A percentile compares a stretch with the other conserved stretches of the same genome.
These are phyloP conservation scores for Leccinum griseonigrum DNA, from an alignment of 1,284 basidiomycete genomes.

Conservation along the genomic window DNA sequence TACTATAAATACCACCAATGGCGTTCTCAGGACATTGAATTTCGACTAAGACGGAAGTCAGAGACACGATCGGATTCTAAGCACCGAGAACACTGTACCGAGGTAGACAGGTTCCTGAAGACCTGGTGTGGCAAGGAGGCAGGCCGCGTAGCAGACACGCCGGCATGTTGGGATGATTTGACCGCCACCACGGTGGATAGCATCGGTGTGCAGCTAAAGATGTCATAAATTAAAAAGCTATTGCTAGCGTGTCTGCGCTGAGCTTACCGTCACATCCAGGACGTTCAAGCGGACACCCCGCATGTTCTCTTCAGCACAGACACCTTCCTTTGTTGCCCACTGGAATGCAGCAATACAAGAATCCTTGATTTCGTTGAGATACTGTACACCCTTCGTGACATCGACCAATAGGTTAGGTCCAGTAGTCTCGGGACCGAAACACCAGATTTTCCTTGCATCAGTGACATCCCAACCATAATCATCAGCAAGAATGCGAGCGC, in stretches of 20 bases:
- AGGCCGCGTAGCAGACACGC: slow-evolving; percentile 96
- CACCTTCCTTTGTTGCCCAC: slow-evolving; percentile 99
- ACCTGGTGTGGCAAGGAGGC: slow-evolving; percentile 87
- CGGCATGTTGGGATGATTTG: slow-evolving; percentile 96
- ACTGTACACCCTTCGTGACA: slow-evolving; percentile 98
- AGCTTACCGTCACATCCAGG: slow-evolving; percentile 87
- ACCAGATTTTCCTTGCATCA: slow-evolving; percentile 99
- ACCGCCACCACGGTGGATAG: slow-evolving; percentile 99
- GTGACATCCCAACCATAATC: slow-evolving; percentile 99
- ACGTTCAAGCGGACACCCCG: slow-evolving; percentile 97
- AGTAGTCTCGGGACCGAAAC: slow-evolving; percentile 98
- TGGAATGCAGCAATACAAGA: slow-evolving; percentile 99
- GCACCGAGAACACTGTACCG: slow-evolving; percentile 41
- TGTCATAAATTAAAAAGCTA: slow-evolving; percentile 7
- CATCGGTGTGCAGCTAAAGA: slow-evolving; percentile 89
- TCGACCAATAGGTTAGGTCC: slow-evolving; percentile 98
- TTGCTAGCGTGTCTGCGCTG: background rate
- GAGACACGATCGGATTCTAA: background rate
- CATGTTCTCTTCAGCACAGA: slow-evolving; percentile 96
- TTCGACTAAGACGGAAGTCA: slow-evolving; percentile 61
- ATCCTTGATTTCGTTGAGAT: slow-evolving; percentile 99
- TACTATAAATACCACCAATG: slow-evolving; percentile 97
- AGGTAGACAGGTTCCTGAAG: slow-evolving; percentile 98
- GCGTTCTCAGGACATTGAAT: slow-evolving; percentile 98
- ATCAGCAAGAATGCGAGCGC: slow-evolving; percentile 95